These are phyloP conservation scores for Cryptosporidium viatorum DNA, from an alignment of 169 alveolate species.

Conservation along the genomic window DNA sequence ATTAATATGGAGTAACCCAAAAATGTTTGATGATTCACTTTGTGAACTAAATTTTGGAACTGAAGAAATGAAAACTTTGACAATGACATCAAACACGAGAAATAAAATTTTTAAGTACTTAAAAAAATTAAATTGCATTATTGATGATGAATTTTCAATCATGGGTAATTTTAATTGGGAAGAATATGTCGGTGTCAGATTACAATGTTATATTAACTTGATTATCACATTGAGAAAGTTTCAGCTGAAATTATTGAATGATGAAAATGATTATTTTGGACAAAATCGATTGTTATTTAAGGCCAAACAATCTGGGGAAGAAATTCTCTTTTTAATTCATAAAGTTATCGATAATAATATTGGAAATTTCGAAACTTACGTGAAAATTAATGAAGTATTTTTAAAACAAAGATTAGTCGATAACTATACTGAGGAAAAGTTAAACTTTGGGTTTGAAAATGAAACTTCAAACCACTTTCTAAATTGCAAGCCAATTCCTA, in stretches of 20 bases:
- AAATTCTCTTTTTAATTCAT: not conserved
- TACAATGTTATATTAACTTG: constrained; percentile 23
- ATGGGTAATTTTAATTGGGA: constrained; percentile 31
- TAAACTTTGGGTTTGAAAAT: not conserved
- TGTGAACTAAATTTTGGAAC: not conserved
- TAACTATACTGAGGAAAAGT: not conserved
- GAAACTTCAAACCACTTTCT: not conserved
- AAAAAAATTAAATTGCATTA: constrained; percentile 15
- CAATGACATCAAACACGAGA: constrained; percentile 31
- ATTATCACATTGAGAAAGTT: not conserved
- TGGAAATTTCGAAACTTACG: constrained; percentile 15
- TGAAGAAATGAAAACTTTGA: not conserved
- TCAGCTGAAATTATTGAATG: not conserved
- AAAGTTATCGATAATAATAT: not conserved
- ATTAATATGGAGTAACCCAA: constrained; percentile 21
- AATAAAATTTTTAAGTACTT: constrained; percentile 18
- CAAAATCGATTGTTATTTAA: not conserved
- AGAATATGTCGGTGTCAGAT: constrained; percentile 20
- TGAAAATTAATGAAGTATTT: not conserved
- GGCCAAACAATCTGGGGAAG: not conserved
- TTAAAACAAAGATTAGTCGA: not conserved
- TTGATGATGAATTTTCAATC: constrained; percentile 44
- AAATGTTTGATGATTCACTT: constrained; percentile 20
- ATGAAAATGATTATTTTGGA: not conserved
- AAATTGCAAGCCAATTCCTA: not conserved